Conservation (phyloP, 495 filamentous ascomycete genomes). For the Lentithecium fluviatile region DNA sequence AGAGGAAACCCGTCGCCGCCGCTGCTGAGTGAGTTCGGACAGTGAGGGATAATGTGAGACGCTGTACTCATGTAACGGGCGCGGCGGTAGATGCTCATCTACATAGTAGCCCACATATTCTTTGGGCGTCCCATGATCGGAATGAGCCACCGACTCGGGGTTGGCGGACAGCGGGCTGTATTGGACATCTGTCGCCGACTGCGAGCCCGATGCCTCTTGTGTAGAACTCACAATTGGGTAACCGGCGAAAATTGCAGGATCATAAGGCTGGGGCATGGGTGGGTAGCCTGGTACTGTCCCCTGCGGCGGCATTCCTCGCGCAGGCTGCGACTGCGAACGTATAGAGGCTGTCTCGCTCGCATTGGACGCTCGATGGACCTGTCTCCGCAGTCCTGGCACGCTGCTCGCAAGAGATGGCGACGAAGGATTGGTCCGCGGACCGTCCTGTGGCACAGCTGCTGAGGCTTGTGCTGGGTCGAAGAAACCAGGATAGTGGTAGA, state of each 20-base stretch:
- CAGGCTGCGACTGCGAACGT: constrained; percentile 66
- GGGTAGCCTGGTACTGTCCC: constrained; percentile 43
- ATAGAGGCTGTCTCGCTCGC: constrained; percentile 55
- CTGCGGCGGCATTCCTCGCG: constrained; percentile 53
- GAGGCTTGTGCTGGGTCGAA: constrained; percentile 47
- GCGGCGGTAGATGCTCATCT: constrained; percentile 56
- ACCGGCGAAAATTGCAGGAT: constrained; percentile 39
- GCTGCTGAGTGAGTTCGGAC: constrained; percentile 51
- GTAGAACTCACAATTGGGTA: constrained; percentile 34
- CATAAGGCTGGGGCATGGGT: constrained; percentile 42
- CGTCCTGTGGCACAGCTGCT: constrained; percentile 38
- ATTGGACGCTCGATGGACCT: constrained; percentile 56
- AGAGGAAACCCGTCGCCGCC: constrained; percentile 50
- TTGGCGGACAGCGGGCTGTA: constrained; percentile 33
- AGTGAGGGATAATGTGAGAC: constrained; percentile 50
- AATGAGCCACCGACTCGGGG: constrained; percentile 47
- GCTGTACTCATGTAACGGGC: constrained; percentile 49
- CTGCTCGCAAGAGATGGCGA: constrained; percentile 58
- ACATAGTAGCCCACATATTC: constrained; percentile 66
- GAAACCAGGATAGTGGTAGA: constrained; percentile 53
- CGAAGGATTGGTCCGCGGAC: constrained; percentile 57
- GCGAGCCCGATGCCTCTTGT: constrained; percentile 8
- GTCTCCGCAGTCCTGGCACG: constrained; percentile 58
- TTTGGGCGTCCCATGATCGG: constrained; percentile 45
- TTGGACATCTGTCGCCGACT: constrained; percentile 10